Base-by-base conservation (phyloP, 257 asterid species). In the Pogostemon cablin region DNA sequence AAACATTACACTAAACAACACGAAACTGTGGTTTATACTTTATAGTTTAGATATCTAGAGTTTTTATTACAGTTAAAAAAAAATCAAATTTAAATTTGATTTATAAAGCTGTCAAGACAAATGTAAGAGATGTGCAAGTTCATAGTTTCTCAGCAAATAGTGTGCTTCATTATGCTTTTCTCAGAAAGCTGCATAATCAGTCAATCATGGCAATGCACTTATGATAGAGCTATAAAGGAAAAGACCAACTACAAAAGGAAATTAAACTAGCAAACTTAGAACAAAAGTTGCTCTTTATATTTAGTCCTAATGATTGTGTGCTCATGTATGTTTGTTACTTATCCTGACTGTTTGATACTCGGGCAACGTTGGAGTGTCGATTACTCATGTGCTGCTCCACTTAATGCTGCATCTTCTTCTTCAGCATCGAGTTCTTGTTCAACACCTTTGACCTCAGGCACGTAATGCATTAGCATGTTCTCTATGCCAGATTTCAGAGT, bases 391-490 rank as follows among this genome's bases (percentile, higher is more conserved):
- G 97, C 72, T 5, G 92, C 90, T 38, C 98, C 96, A 47, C 75
- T 77, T 47, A 93, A 62, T 3, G 80, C 67, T 4, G 79, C 56
- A 20, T 66, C 86, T 71, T 87, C 97, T 12, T 87, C 97, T 69
- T 93, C 96, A 0, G 63, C 78, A 72, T 93, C 97, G 7, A 87
- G 59, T 72, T 93, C 98, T 75, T 93, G 97, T 60, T 90, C 95
- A 55, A 93, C 98, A 0, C 95, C 83, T 74, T 85, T 93, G 62
- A 93, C 96, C 81, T 91, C 99, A 0, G 99, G 91, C 35, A 93
- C 95, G 66, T 93, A 93, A 73, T 93, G 99, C 99, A 93, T 93
- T 65, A 93, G 83, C 97, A 93, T 93, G 71, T 93, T 93, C 80
- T 93, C 99, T 35, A 93, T 93, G 48, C 99, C 99, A 58, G 97